Evolutionary conservation across 2,329 filamentous ascomycete genomes (phyloP), one percentile per base, ranked within the genome.

Genomic region (Penicillium hesseltinei): DNA sequence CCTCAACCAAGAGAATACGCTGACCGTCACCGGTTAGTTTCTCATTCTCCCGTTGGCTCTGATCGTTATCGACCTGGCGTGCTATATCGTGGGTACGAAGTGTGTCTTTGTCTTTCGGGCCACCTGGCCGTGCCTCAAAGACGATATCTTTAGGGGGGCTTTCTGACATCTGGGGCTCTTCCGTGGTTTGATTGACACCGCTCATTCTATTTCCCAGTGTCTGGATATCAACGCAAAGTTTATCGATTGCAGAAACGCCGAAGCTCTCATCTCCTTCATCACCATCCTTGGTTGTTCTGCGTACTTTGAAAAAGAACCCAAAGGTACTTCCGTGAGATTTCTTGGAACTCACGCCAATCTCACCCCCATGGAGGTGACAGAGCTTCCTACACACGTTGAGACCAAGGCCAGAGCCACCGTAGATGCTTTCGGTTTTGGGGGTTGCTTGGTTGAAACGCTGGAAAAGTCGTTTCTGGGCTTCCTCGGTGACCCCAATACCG

Each of bases 301-400:
- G 66, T 11, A 81, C 81, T 40, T 78, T 80, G 66, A 85, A 78
- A 62, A 84, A 84, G 66, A 85, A 85, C 1, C 81, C 82, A 63
- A 85, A 85, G 0, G 81, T 84, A 62, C 81, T 83, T 17, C 83
- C 82, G 45, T 79, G 77, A 3, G 80, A 82, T 44, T 81, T 76
- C 62, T 82, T 79, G 5, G 80, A 82, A 17, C 80, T 78, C 0
- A 93, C 87, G 2, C 89, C 90, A 46, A 94, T 92, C 59, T 90
- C 86, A 4, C 90, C 90, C 21, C 89, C 89, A 70, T 92, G 89
- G 11, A 93, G 77, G 69, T 93, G 90, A 0, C 89, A 90, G n/a
- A 94, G 80, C 54, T 90, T 84, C 25, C 89, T 82, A 38, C 87
- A 90, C 62, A 93, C 92, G 71, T 92, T 93, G 0, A 93, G 78